phyloP scores from a whole-genome alignment of 352 stramenopile species.

The Globisporangium yorkense region DNA sequence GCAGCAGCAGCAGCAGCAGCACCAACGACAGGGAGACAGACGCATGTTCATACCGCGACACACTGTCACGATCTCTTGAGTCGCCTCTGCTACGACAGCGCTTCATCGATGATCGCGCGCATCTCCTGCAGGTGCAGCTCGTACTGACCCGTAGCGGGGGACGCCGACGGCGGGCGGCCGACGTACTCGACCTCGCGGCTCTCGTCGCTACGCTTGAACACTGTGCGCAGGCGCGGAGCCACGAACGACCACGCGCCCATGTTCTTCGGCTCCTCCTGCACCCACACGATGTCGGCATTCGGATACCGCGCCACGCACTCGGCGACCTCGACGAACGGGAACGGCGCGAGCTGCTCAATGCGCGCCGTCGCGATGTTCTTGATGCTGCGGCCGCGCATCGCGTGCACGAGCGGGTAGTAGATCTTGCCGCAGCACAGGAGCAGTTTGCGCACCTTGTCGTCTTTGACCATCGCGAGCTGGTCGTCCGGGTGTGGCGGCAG shows the following conservation, averaged over 20 bases:
- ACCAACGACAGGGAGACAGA: too few species aligned
- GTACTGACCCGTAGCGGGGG: conserved; percentile 94
- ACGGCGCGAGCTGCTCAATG: conserved; percentile 91
- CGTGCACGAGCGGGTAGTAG: conserved; percentile 72
- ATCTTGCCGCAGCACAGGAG: conserved; percentile 83
- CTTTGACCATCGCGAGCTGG: conserved; percentile 49
- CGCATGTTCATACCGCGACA: too few species aligned
- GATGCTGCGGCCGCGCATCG: conserved; percentile 47
- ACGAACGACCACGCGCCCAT: conserved; percentile 96
- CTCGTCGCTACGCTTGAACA: conserved; percentile 83
- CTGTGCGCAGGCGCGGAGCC: conserved; percentile 90
- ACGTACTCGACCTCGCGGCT: conserved; percentile 84
- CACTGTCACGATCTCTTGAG: too few species aligned
- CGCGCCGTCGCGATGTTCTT: conserved; percentile 62
- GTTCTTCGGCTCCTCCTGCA: conserved; percentile 98
- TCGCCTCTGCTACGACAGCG: conserved; percentile 29
- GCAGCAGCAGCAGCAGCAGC: too few species aligned
- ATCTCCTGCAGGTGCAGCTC: conserved; percentile 81
- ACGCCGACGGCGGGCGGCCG: conserved; percentile 91
- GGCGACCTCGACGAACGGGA: conserved; percentile 96
- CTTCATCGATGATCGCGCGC: conserved; percentile 88
- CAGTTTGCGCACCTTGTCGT: conserved; percentile 70
- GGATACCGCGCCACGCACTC: conserved; percentile 86
- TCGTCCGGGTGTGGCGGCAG: conserved; percentile 72
- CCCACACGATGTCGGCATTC: conserved; percentile 96